Evolutionary conservation across 2,329 filamentous ascomycete species (phyloP), one percentile per base, ranked within the genome.

Genomic region (Monilinia fructigena): DNA sequence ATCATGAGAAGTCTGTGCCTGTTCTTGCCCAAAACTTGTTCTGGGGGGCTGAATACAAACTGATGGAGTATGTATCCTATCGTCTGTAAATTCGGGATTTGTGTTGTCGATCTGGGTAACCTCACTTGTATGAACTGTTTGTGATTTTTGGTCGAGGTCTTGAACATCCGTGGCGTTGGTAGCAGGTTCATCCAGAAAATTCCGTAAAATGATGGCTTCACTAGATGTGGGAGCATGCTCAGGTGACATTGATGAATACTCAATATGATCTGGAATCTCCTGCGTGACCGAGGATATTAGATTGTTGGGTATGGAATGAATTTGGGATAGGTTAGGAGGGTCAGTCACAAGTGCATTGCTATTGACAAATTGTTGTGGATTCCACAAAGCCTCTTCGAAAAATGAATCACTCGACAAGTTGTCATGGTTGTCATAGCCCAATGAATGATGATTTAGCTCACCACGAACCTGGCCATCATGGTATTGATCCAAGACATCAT

Each of bases 311-410:
- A n/a, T 4, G 6, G 16, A 12, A 40, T 42, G 47, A 16, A 2
- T n/a, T 28, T 53, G 31, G 10, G 47, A 38, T 31, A 14, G n/a
- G 10, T 62, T 20, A n/a, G 12, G 20, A 56, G 20, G 12, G 35
- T 8, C 35, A 26, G 42, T 50, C 40, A 23, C 40, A 50, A 23
- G 3, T 16, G 11, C 62, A 54, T 23, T 54, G 55, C 18, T 52
- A 48, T 28, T 23, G 11, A 35, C 31, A 40, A 20, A 26, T 54
- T 62, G 42, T 47, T 55, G 55, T 63, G 61, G 26, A 23, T n/a
- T 55, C 69, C 70, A 69, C 14, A 48, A 54, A 65, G 68, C 68
- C 35, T 69, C 66, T 18, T 63, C 42, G 31, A 68, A 72, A 65
- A 68, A 69, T 8, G 28, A 47, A 40, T 61, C 58, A 26, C 20